A percentile compares a stretch with the other conserved stretches of the same genome.
phyloP scores from a whole-genome alignment of 1,284 basidiomycete species.

The Naganishia sp. region DNA sequence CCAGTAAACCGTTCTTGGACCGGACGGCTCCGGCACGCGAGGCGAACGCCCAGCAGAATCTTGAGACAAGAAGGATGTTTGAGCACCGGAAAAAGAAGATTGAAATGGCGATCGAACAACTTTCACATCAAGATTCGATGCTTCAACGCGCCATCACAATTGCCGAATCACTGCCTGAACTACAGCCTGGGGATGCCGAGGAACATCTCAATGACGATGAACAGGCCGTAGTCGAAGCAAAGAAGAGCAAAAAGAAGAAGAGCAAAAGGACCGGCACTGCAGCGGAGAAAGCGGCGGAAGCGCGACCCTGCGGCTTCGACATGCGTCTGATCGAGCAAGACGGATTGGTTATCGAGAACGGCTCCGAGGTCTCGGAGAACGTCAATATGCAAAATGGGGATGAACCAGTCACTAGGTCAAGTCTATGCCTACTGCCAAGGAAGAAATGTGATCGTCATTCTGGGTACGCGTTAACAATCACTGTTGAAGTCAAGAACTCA shows the following conservation, averaged over 20 bases:
- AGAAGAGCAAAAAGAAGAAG: conserved; percentile 8
- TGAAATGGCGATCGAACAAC: neutral
- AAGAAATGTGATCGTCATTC: conserved; percentile 21
- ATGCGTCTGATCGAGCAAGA: conserved; percentile 9
- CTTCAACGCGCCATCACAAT: conserved; percentile 6
- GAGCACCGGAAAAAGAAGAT: conserved; percentile 17
- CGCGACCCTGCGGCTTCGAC: conserved; percentile 29
- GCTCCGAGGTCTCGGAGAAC: neutral
- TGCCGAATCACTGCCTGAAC: conserved; percentile 6
- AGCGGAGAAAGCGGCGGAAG: conserved; percentile 4
- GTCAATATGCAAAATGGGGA: conserved; percentile 3
- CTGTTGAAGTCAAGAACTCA: neutral
- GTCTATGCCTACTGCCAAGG: conserved; percentile 14
- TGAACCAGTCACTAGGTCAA: neutral
- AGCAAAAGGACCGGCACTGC: conserved; percentile 5
- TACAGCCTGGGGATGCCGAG: neutral
- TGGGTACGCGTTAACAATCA: neutral
- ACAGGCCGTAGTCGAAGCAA: conserved; percentile 3
- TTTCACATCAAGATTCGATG: neutral
- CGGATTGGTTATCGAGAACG: neutral
- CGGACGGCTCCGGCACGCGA: conserved; percentile 9
- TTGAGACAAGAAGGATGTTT: conserved; percentile 3
- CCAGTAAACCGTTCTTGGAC: conserved; percentile 4
- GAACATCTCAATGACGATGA: neutral
- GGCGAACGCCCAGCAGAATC: conserved; percentile 3